A percentile compares a stretch with the other conserved stretches of the same genome.
phyloP scores from a whole-genome alignment of 2,329 filamentous ascomycete species.

The Clonostachys solani region DNA sequence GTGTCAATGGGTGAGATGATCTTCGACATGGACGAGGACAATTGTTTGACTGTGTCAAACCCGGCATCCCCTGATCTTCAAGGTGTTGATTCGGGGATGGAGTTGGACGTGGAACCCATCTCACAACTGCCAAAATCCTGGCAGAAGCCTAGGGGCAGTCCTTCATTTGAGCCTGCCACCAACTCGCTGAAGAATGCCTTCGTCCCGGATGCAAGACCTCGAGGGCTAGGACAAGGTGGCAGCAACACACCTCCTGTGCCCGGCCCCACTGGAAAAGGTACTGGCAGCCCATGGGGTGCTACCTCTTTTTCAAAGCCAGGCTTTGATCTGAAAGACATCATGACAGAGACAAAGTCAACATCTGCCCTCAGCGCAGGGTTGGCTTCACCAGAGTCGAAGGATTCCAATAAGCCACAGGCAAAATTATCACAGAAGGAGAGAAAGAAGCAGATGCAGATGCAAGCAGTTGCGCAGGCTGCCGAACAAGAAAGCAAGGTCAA shows the following conservation, averaged over 20 bases:
- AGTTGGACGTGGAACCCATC: constrained; percentile 18
- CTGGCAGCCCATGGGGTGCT: constrained; percentile 40
- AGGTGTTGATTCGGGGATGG: constrained; percentile 6
- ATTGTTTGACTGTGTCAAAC: constrained; percentile 3
- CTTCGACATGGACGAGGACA: constrained; percentile 89
- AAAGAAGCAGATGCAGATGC: constrained; percentile 74
- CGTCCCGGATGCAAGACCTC: too few relatives aligned
- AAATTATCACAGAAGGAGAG: constrained; percentile 91
- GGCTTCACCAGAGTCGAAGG: constrained; percentile 42
- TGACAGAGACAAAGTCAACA: constrained; percentile 52
- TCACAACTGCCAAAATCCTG: constrained; percentile 21
- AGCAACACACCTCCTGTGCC: too few relatives aligned
- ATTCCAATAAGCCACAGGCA: constrained; percentile 25
- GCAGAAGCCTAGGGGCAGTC: constrained; percentile 17
- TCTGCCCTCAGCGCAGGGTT: constrained; percentile 52
- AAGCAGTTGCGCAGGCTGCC: constrained; percentile 41
- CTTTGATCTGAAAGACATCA: constrained; percentile 72
- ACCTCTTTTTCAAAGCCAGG: constrained; percentile 54
- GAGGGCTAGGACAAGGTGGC: too few relatives aligned
- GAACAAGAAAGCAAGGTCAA: constrained; percentile 21
- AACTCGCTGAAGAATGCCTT: too few relatives aligned
- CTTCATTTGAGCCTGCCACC: too few relatives aligned
- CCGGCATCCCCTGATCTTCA: constrained; percentile 7
- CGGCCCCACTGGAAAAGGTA: too few relatives aligned
- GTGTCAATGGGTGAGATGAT: constrained; percentile 73